These are phyloP conservation scores for Xerocomus minutiporus DNA, from an alignment of 1,284 basidiomycete genomes.

Conservation along the genomic window DNA sequence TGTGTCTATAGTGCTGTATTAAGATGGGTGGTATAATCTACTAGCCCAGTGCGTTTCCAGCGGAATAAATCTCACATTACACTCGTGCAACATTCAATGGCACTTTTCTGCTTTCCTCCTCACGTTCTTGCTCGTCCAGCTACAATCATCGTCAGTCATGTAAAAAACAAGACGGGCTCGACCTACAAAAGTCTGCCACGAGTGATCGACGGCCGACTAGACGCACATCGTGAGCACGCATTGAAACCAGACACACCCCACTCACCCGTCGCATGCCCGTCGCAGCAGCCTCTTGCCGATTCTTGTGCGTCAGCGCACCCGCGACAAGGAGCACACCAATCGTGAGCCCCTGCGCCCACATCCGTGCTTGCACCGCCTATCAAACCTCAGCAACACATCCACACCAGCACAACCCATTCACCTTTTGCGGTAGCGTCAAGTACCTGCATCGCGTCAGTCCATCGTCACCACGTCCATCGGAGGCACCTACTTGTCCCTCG, in stretches of 20 bases:
- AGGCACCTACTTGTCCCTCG: slow-evolving; percentile 49
- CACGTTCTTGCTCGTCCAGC: slow-evolving; percentile 30
- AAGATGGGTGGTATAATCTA: not conserved
- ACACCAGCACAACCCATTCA: not conserved
- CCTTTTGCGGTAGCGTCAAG: slow-evolving; percentile 57
- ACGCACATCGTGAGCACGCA: not conserved
- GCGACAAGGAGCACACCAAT: slow-evolving; percentile 74
- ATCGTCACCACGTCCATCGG: not conserved
- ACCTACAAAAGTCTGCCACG: slow-evolving; percentile 27
- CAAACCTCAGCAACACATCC: slow-evolving; percentile 36
- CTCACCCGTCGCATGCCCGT: slow-evolving; percentile 23
- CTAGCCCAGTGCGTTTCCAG: not conserved
- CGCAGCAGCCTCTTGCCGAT: slow-evolving; percentile 33
- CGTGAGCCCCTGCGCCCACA: slow-evolving; percentile 84
- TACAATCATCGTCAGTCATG: slow-evolving; percentile 6
- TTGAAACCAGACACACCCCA: not conserved
- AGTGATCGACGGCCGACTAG: slow-evolving; percentile 23
- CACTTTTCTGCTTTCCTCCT: slow-evolving; percentile 21
- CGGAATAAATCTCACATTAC: not conserved
- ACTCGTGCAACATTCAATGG: slow-evolving; percentile 4
- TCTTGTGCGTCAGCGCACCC: slow-evolving; percentile 58
- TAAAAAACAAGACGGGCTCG: not conserved
- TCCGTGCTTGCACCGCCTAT: slow-evolving; percentile 86
- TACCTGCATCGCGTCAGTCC: slow-evolving; percentile 32
- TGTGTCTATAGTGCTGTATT: not conserved